Evolutionary conservation across 2,329 filamentous ascomycete species (phyloP).

Genomic region (Hawksworthiomyces lignivorus): DNA sequence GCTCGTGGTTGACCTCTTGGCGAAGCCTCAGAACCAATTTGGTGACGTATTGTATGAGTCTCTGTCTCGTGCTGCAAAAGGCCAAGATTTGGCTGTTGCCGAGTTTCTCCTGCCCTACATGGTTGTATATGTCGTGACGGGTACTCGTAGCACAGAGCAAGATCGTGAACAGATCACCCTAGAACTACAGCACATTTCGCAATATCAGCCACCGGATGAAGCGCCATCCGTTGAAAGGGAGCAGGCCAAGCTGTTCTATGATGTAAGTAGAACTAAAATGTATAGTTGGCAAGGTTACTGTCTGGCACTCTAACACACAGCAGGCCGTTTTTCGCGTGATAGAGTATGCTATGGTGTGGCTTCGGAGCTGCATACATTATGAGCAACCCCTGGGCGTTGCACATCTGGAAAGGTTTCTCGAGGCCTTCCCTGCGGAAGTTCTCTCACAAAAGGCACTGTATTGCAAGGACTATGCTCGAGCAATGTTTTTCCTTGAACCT

Average conservation of each 20-base stretch:
- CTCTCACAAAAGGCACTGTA: slow-evolving; percentile 79
- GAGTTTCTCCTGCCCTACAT: slow-evolving; percentile 86
- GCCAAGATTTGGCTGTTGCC: slow-evolving; percentile 78
- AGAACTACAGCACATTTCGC: slow-evolving; percentile 70
- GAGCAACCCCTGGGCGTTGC: slow-evolving; percentile 48
- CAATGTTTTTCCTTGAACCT: slow-evolving; percentile 90
- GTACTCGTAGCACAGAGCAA: slow-evolving; percentile 37
- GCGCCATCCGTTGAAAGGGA: slow-evolving; percentile 58
- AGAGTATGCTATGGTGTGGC: slow-evolving; percentile 86
- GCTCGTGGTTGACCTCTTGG: slow-evolving; percentile 75
- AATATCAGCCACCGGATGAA: slow-evolving; percentile 44
- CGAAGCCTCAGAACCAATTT: slow-evolving; percentile 66
- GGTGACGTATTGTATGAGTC: slow-evolving; percentile 73
- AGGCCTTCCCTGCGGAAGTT: slow-evolving; percentile 65
- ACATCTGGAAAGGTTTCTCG: slow-evolving; percentile 43
- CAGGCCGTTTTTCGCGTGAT: slow-evolving; percentile 83
- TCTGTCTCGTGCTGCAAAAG: slow-evolving; percentile 71
- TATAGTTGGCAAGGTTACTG: slow-evolving; percentile 1
- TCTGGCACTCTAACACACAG: background rate
- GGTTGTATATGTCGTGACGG: slow-evolving; percentile 73
- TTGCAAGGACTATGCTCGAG: slow-evolving; percentile 85
- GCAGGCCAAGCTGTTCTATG: slow-evolving; percentile 75
- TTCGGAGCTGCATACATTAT: slow-evolving; percentile 66
- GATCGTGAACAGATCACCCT: slow-evolving; percentile 58
- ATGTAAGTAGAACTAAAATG: slow-evolving; percentile 47